phyloP scores from a whole-genome alignment of 805 yeast species.

The Maudiozyma turicensis region DNA sequence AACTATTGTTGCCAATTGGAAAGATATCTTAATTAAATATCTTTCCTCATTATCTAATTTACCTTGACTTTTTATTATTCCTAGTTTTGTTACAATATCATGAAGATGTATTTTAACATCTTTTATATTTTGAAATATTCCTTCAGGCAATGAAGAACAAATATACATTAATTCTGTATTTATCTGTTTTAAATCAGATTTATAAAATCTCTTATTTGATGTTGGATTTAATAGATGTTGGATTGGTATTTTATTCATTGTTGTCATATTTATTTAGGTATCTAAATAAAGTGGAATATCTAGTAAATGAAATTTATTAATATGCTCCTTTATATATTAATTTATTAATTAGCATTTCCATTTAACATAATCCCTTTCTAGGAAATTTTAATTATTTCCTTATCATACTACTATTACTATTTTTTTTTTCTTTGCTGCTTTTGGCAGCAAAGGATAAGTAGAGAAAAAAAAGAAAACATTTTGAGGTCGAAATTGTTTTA shows the following conservation, averaged over 20 bases:
- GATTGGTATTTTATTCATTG: conserved; percentile 16
- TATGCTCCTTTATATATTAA: neutral
- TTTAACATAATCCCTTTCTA: neutral
- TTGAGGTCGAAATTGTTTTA: neutral
- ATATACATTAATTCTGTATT: conserved; percentile 5
- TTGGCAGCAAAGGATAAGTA: too few relatives aligned
- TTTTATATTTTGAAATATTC: neutral
- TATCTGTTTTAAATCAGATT: conserved; percentile 6
- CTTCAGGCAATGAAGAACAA: conserved; percentile 8
- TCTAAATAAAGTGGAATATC: neutral
- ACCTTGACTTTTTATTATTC: conserved; percentile 1
- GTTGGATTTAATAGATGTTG: conserved; percentile 13
- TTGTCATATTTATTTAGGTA: neutral
- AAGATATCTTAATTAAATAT: conserved; percentile 4
- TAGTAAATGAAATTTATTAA: neutral
- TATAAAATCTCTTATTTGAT: conserved; percentile 1
- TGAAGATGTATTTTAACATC: conserved; percentile 4
- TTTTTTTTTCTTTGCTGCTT: too few relatives aligned
- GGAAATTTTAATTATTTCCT: too few relatives aligned
- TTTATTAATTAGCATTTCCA: neutral
- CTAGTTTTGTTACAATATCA: conserved; percentile 2
- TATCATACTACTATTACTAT: too few relatives aligned
- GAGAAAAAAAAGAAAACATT: neutral
- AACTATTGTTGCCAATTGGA: conserved; percentile 8
- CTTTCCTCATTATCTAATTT: conserved; percentile 4